Conservation (phyloP, 352 stramenopile genomes). For the Globisporangium echinulatum region DNA sequence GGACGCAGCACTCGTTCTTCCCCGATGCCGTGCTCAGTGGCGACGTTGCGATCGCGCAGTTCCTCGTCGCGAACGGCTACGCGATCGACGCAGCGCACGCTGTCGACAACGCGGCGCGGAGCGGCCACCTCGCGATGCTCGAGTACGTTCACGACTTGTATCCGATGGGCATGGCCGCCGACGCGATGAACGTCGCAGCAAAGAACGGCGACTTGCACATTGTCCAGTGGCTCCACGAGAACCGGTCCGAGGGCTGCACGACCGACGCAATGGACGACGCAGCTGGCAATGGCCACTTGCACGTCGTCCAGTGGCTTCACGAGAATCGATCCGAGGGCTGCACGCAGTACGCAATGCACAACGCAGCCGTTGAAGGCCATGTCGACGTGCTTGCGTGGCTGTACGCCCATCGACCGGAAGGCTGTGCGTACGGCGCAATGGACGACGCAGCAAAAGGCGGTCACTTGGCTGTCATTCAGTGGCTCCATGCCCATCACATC, state of each 20-base stretch:
- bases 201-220: conserved; percentile 10
- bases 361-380: conserved; percentile 15
- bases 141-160: conserved; percentile 10
- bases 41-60: conserved; percentile 11
- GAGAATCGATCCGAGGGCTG: conserved; percentile 16
- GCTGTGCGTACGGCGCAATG: conserved; percentile 18
- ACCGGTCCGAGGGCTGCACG: conserved; percentile 18
- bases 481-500: conserved; percentile 8
- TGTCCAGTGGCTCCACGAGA: conserved; percentile 15
- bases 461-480: conserved; percentile 7
- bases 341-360: conserved; percentile 22
- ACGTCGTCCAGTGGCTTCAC: conserved; percentile 21
- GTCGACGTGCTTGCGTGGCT: conserved; percentile 17
- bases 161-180: conserved; percentile 9
- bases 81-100: conserved; percentile 9
- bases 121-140: conserved; percentile 14
- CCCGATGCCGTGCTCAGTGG: conserved; percentile 7
- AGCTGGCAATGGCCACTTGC: conserved; percentile 18
- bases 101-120: conserved; percentile 7
- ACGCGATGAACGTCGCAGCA: conserved; percentile 15
- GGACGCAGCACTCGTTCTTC: conserved; percentile 7
- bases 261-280: conserved; percentile 20
- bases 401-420: conserved; percentile 16
- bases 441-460: conserved; percentile 13
- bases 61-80: conserved; percentile 11